Base-by-base conservation (phyloP, 2,329 filamentous ascomycete species). In the Trichoderma lentiforme region DNA sequence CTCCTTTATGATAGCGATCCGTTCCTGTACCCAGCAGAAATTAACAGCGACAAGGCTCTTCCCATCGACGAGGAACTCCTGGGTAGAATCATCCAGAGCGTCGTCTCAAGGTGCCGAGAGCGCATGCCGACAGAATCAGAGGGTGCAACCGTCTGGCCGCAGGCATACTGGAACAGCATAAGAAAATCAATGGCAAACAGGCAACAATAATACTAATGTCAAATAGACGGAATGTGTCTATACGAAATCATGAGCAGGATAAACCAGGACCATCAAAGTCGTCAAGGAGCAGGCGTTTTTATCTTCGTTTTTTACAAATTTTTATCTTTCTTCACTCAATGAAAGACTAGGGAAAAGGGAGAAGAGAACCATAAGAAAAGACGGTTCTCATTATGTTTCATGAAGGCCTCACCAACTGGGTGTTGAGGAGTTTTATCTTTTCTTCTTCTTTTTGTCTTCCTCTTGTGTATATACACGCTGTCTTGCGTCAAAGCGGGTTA, bases 41-140 rank as follows among this genome's bases (percentile, higher is more conserved):
- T 87, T 8, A 82, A 51, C n/a, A 51, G 84, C 58, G 86, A 87
- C 15, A 84, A 84, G 73, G 84, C 87, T 12, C 80, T 91, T 18
- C 88, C 89, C 4, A 86, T 91, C 68, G 88, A 88, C 21, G 88
- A 91, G 78, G 89, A 91, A 75, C 80, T 91, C 66, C 83, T 91
- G 34, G 85, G 85, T 36, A 82, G 88, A 60, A 89, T 91, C 74
- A 86, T 91, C 72, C 86, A 90, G 80, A 90, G 87, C 76, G 88
- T 91, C 24, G 88, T 89, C 18, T 81, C 84, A 21, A 84, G 88
- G 71, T 90, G 89, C 73, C 84, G 86, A 64, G 87, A 90, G 74
- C 82, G 86, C 26, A 85, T 88, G 81, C 89, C 89, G 1, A 87
- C 85, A 2, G 89, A 91, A 57, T 83, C 83, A 0, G 89, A 91